Evolutionary conservation across 257 asterid genomes (phyloP).

Genomic region (Solanum habrochaites): DNA sequence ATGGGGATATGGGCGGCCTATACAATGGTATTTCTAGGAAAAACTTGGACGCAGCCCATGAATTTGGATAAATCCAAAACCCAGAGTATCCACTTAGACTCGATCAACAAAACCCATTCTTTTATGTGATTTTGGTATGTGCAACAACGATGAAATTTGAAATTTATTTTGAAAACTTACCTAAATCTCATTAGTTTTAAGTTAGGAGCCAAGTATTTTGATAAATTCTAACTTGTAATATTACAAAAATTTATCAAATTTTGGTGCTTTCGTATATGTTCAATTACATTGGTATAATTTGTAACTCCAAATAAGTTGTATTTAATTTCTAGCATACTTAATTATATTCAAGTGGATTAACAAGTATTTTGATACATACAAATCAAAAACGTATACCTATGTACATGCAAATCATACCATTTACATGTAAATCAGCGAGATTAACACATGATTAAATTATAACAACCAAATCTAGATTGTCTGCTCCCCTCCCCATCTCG

Average conservation of each 20-base stretch:
- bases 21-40: not conserved
- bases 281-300: no score
- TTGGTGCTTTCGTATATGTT: not conserved
- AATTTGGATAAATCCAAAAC: not conserved
- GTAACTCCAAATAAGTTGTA: no score
- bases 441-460: no score
- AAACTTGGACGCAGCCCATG: not conserved
- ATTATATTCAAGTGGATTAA: not conserved
- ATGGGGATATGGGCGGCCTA: not conserved
- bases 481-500: not conserved
- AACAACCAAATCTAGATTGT: no score
- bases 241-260: no score
- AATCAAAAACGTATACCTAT: not conserved
- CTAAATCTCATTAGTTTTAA: no score
- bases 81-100: not conserved
- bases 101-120: not conserved
- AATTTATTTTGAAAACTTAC: no score
- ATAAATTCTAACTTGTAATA: no score
- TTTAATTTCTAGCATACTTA: no score
- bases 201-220: not conserved
- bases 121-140: not conserved
- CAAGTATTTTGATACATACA: not conserved
- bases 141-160: not conserved
- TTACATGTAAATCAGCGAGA: no score
- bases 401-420: not conserved